Percentiles rank a stretch among this genome's conserved stretches.
phyloP scores from a whole-genome alignment of 106 monocot genomes.

The Triglochin maritima region DNA sequence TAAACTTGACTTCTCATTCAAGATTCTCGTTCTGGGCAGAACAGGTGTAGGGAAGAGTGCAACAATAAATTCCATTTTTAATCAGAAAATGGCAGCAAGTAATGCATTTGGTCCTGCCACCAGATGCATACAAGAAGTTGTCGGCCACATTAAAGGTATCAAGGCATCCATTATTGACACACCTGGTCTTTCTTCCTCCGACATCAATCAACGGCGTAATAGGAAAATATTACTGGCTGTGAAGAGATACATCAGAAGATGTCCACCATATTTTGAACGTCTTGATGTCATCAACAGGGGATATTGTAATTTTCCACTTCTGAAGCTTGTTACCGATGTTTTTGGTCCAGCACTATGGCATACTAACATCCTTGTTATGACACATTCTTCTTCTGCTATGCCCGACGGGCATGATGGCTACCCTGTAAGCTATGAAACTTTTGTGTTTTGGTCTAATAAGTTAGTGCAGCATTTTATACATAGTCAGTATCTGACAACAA shows the following conservation, averaged over 20 bases:
- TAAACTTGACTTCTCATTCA: constrained; percentile 50
- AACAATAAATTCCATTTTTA: constrained; percentile 87
- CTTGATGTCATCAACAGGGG: constrained; percentile 37
- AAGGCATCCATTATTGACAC: constrained; percentile 74
- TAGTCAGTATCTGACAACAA: constrained; percentile 29
- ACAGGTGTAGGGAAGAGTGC: constrained; percentile 95
- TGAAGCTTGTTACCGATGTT: constrained; percentile 75
- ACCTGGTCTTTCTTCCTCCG: constrained; percentile 55
- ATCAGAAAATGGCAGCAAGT: constrained; percentile 32
- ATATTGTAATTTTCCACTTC: constrained; percentile 34
- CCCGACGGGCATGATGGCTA: constrained; percentile 55
- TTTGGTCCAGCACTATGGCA: constrained; percentile 91
- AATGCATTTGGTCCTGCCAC: constrained; percentile 67
- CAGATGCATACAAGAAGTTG: constrained; percentile 46
- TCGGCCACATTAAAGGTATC: constrained; percentile 57
- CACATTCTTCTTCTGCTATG: constrained; percentile 54
- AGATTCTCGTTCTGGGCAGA: constrained; percentile 74
- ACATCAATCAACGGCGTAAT: constrained; percentile 33
- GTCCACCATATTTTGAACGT: constrained; percentile 77
- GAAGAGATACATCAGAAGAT: constrained; percentile 53
- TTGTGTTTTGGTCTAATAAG: constrained; percentile 23
- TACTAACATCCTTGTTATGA: constrained; percentile 70
- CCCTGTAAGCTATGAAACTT: constrained; percentile 40
- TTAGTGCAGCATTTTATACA: constrained; percentile 50
- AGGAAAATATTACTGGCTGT: constrained; percentile 51